These are phyloP conservation scores for Kluyveromyces siamensis DNA, from an alignment of 805 yeast genomes.

Conservation along the genomic window DNA sequence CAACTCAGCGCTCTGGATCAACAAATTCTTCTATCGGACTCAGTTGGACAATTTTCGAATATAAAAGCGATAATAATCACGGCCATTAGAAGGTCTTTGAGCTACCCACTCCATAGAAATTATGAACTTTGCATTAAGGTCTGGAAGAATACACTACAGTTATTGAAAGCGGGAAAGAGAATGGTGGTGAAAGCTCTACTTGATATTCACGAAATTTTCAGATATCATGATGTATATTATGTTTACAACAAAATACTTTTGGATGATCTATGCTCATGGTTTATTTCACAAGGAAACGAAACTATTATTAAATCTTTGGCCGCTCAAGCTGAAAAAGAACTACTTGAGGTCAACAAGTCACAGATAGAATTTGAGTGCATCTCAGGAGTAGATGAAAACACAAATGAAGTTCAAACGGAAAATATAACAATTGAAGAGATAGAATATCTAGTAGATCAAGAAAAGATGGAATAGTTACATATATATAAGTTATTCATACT, in stretches of 20 bases:
- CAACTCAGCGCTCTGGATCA: conserved; percentile 67
- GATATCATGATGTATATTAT: conserved; percentile 77
- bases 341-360: conserved; percentile 30
- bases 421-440: conserved; percentile 45
- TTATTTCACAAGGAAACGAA: conserved; percentile 50
- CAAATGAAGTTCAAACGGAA: conserved; percentile 33
- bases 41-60: conserved; percentile 13
- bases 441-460: conserved; percentile 48
- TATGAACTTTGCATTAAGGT: conserved; percentile 48
- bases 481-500: not conserved
- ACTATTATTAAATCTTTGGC: conserved; percentile 52
- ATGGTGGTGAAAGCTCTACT: conserved; percentile 52
- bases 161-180: conserved; percentile 62
- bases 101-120: conserved; percentile 73
- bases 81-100: conserved; percentile 60
- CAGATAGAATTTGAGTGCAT: conserved; percentile 39
- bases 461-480: conserved; percentile 17
- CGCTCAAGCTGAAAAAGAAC: conserved; percentile 46
- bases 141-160: conserved; percentile 67
- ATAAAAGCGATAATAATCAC: conserved; percentile 51
- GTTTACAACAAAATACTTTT: conserved; percentile 71
- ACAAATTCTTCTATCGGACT: conserved; percentile 33
- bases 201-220: conserved; percentile 58
- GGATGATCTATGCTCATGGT: conserved; percentile 73
- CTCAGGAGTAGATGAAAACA: conserved; percentile 28